Evolutionary conservation across 2,329 filamentous ascomycete genomes (phyloP).

Genomic region (Blumeriella jaapii): DNA sequence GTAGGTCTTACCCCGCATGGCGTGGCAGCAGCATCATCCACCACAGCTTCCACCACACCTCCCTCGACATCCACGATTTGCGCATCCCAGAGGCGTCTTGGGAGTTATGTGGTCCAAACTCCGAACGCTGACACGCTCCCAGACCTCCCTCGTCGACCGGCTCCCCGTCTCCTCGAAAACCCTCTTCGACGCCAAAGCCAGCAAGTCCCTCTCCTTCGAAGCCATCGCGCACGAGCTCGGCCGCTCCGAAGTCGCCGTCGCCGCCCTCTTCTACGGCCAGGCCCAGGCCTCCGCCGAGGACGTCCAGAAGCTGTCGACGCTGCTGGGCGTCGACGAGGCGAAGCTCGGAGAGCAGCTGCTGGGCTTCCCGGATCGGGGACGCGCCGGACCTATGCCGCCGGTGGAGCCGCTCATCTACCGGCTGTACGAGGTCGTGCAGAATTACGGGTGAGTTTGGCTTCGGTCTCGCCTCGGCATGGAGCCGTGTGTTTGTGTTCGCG

Average conservation of each 20-base stretch:
- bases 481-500: background rate
- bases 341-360: conserved; percentile 43
- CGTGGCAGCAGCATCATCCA: background rate
- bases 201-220: conserved; percentile 67
- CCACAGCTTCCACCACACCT: background rate
- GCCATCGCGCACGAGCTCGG: conserved; percentile 62
- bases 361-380: conserved; percentile 71
- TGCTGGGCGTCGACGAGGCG: conserved; percentile 49
- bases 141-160: conserved; percentile 55
- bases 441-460: no score
- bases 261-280: conserved; percentile 86
- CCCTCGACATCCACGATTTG: no score
- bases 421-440: conserved; percentile 68
- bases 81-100: no score
- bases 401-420: conserved; percentile 75
- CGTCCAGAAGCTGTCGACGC: conserved; percentile 48
- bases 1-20: conserved; percentile 13
- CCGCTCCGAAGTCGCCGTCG: conserved; percentile 77
- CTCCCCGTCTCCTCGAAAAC: conserved; percentile 60
- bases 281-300: conserved; percentile 63
- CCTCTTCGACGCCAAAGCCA: conserved; percentile 73
- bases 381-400: conserved; percentile 70
- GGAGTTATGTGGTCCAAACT: no score
- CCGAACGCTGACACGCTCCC: background rate
- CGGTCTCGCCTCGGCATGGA: no score